phyloP scores from a whole-genome alignment of 495 filamentous ascomycete genomes.

The Friedmanniomyces simplex region DNA sequence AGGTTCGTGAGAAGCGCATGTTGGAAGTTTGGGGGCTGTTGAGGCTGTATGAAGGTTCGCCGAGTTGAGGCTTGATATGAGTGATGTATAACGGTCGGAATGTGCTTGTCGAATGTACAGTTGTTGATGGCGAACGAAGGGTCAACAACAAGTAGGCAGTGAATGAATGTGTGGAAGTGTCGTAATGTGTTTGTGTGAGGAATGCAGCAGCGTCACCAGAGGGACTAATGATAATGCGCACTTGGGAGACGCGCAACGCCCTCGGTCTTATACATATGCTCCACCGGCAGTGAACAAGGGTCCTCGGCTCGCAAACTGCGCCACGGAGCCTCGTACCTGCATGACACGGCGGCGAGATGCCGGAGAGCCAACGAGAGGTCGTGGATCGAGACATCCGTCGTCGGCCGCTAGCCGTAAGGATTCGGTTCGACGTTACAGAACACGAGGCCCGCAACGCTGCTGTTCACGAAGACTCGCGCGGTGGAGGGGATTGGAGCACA shows the following conservation, averaged over 20 bases:
- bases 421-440: too few species aligned
- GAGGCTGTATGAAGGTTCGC: background rate
- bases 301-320: background rate
- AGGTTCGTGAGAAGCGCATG: constrained; percentile 17
- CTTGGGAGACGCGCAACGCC: constrained; percentile 2
- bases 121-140: background rate
- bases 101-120: background rate
- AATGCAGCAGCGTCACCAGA: background rate
- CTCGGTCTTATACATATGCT: background rate
- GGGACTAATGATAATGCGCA: too few species aligned
- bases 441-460: too few species aligned
- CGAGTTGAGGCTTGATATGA: background rate
- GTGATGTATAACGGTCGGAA: background rate
- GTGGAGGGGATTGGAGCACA: too few species aligned
- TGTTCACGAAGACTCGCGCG: too few species aligned
- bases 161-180: background rate
- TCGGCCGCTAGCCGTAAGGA: too few species aligned
- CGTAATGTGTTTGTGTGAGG: background rate
- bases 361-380: background rate
- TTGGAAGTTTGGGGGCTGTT: too few species aligned
- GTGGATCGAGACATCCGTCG: too few species aligned
- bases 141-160: background rate
- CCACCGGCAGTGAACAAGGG: background rate
- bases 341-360: background rate
- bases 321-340: background rate